These are phyloP conservation scores for Plectranthus barbatus DNA, from an alignment of 257 asterid genomes.

Conservation along the genomic window DNA sequence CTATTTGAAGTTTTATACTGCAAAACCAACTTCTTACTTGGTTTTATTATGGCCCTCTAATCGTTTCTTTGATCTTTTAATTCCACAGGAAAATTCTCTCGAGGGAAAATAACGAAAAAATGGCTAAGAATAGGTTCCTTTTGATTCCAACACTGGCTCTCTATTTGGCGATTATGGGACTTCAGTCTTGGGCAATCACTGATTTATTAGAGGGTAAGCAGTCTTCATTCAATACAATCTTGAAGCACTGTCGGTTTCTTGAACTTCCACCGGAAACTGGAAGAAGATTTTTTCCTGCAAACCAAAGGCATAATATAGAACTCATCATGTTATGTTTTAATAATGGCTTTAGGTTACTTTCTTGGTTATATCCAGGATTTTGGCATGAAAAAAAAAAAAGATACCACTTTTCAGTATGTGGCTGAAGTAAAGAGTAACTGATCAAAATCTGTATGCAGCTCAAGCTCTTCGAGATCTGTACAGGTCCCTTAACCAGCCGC, in stretches of 20 bases:
- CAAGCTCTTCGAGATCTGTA: constrained; percentile 71
- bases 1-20: constrained; percentile 6
- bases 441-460: constrained; percentile 30
- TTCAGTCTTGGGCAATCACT: constrained; percentile 38
- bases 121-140: constrained; percentile 32
- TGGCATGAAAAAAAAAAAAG: too few relatives aligned
- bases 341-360: neutral
- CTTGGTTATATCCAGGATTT: neutral
- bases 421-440: too few relatives aligned
- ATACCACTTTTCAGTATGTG: too few relatives aligned
- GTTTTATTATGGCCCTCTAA: constrained; percentile 17
- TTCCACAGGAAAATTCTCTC: neutral
- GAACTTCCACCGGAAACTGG: neutral
- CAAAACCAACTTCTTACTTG: constrained; percentile 10
- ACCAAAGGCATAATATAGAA: neutral
- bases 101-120: constrained; percentile 17
- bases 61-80: neutral
- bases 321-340: neutral
- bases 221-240: neutral
- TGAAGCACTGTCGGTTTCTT: neutral
- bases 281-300: neutral
- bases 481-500: constrained; percentile 52
- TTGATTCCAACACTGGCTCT: constrained; percentile 22
- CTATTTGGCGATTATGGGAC: constrained; percentile 23
- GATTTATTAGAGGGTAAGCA: constrained; percentile 51